Evolutionary conservation across 768 basidiomycete genomes (phyloP), one percentile per base, ranked within the genome.

Genomic region (Leccinum olivaceopallidum): DNA sequence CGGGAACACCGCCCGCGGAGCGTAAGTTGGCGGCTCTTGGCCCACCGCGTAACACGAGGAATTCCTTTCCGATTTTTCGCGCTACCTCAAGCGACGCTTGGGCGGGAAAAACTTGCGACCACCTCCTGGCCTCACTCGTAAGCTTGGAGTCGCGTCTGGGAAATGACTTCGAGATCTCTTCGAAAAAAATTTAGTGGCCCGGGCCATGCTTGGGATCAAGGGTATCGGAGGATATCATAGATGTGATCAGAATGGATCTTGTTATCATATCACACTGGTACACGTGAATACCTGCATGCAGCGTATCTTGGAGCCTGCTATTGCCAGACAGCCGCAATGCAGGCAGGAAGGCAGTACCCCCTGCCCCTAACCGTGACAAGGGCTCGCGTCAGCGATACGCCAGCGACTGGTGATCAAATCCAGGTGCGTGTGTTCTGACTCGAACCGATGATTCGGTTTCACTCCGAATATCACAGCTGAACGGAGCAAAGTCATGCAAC

Each of bases 201-300:
- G 32, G 12, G 32, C 13, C 36, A 50, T 58, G 57, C 63, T 62
- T 61, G 65, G 70, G 70, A 55, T 30, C 56, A 51, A 71, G 69
- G 69, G 70, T 42, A 61, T 49, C 36, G 51, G 48, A 39, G 39
- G n/a, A 48, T 30, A 18, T 50, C 36, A 5, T 51, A 24, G 48
- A 49, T 67, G 55, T 55, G 64, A 59, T 59, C 37, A 56, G 36
- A 54, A 56, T 24, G 39, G 47, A 58, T 58, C 65, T 56, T 52
- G 42, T 47, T 47, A 58, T 64, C 58, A 32, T 44, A 44, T 44
- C 24, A 69, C 24, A 69, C 63, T 58, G 55, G 49, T 56, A 58
- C 69, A 72, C 57, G 69, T 57, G 68, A 56, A 24, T 58, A 13
- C 69, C 60, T 67, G 69, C 69, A 44, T 57, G 60, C 53, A 20